Evolutionary conservation across 305 asterid species (phyloP).

Genomic region (Solanum aculeatissimum): DNA sequence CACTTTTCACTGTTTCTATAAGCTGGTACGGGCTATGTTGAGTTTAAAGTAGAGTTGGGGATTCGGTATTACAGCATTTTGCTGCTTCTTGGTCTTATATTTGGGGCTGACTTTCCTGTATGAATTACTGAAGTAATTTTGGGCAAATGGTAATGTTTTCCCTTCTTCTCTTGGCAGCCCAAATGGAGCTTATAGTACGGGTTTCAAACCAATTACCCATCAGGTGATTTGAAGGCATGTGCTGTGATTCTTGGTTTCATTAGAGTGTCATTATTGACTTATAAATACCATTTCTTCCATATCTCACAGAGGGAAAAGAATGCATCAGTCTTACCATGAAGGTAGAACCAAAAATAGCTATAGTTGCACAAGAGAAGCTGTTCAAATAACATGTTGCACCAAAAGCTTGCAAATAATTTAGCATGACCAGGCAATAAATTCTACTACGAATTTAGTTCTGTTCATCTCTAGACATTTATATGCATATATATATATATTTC

Average conservation of each 20-base stretch:
- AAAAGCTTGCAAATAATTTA: not conserved
- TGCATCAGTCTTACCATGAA: not conserved
- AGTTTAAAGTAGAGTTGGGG: not conserved
- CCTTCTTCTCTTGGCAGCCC: slow-evolving; percentile 48
- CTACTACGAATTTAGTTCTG: not conserved
- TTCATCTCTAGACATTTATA: not conserved
- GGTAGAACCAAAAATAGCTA: not conserved
- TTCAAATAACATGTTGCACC: not conserved
- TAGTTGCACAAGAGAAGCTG: not conserved
- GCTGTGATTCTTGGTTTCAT: slow-evolving; percentile 10
- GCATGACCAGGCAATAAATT: not conserved
- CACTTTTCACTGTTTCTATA: not conserved
- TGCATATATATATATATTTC: not conserved
- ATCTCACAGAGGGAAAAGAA: not conserved
- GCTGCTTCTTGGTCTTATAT: not conserved
- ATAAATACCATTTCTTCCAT: not conserved
- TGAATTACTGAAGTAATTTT: not conserved
- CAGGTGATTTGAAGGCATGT: slow-evolving; percentile 79
- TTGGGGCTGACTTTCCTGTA: not conserved
- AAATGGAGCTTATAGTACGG: slow-evolving; percentile 93
- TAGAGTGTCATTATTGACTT: not conserved
- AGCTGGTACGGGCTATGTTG: not conserved
- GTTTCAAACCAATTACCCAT: slow-evolving; percentile 94
- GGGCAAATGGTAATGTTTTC: not conserved
- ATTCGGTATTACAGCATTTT: not conserved